These are phyloP conservation scores for Paracorniculantispora psalliotae DNA, from an alignment of 2,329 filamentous ascomycete genomes.

Conservation along the genomic window DNA sequence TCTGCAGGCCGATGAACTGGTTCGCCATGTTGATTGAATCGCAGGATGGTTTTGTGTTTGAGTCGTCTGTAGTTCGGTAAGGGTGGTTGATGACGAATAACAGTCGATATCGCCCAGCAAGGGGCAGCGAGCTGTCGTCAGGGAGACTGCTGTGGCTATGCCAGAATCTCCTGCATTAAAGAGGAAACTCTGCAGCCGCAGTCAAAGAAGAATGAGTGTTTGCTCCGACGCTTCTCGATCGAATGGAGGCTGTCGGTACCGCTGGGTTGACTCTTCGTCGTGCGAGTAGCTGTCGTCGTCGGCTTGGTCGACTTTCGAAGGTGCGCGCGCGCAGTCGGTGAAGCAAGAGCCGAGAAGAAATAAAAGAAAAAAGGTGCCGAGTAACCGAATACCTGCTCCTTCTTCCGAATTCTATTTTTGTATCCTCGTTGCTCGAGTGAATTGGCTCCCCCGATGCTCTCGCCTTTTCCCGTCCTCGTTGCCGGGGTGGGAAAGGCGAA, in stretches of 20 bases:
- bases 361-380: background rate
- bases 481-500: background rate
- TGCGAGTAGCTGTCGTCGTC: background rate
- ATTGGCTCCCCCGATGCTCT: background rate
- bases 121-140: slow-evolving; percentile 2
- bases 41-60: background rate
- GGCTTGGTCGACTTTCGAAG: too few species aligned
- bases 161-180: slow-evolving; percentile 4
- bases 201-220: background rate
- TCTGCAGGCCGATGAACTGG: slow-evolving; percentile 70
- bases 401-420: background rate
- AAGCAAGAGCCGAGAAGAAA: background rate
- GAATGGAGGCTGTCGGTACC: background rate
- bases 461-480: background rate
- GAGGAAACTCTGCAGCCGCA: background rate
- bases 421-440: background rate
- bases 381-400: slow-evolving; percentile 11
- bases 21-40: slow-evolving; percentile 40
- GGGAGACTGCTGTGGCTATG: background rate
- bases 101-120: background rate
- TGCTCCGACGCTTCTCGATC: background rate
- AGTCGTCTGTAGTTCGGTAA: background rate
- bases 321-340: background rate
- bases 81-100: background rate
- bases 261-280: background rate